Evolutionary conservation across 306 rosid species (phyloP).

Genomic region (Cicer bijugum): DNA sequence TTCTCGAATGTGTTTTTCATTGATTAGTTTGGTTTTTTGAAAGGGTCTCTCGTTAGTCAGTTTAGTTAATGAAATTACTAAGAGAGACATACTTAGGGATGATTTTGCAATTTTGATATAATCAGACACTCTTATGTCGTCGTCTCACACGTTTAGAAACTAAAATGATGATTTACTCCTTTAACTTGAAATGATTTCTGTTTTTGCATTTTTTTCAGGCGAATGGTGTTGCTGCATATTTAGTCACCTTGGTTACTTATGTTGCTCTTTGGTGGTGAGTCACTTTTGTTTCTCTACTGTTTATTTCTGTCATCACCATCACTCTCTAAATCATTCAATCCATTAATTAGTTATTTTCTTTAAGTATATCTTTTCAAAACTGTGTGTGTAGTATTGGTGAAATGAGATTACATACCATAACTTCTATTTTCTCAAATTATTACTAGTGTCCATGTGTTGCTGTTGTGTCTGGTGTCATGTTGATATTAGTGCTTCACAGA

Average conservation of each 20-base stretch:
- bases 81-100: too few species aligned
- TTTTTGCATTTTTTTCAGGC: conserved; percentile 59
- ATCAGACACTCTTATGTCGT: too few species aligned
- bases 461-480: background rate
- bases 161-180: too few species aligned
- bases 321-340: background rate
- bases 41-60: too few species aligned
- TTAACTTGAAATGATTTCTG: too few species aligned
- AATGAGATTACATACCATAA: background rate
- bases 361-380: background rate
- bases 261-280: conserved; percentile 81
- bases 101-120: too few species aligned
- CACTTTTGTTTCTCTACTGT: background rate
- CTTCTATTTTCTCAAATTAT: background rate
- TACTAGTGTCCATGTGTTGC: background rate
- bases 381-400: background rate
- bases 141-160: too few species aligned
- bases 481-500: background rate
- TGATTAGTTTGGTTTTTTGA: too few species aligned
- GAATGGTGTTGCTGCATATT: conserved; percentile 79
- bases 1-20: too few species aligned
- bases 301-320: background rate
- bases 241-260: conserved; percentile 72
- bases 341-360: background rate
- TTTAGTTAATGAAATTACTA: too few species aligned